Base-by-base conservation (phyloP, 768 basidiomycete genomes). In the Lactarius pseudohatsudake region DNA sequence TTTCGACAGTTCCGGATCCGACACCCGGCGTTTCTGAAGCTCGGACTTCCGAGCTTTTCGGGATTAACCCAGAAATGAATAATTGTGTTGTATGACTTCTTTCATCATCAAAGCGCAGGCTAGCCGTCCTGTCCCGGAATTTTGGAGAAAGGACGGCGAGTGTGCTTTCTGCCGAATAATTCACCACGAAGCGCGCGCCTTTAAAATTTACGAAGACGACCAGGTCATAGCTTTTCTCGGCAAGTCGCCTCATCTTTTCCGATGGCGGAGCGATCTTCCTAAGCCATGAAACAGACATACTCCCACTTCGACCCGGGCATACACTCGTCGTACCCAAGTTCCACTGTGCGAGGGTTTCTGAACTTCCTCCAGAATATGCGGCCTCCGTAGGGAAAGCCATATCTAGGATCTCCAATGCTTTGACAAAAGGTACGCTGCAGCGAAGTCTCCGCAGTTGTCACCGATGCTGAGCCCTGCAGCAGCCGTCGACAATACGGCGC, bases 111-210 rank as follows among this genome's bases (percentile, higher is more conserved):
- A 86, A 64, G 80, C 83, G 26, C 88, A 89, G 71, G 78, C 82
- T 45, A 73, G 77, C 64, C 82, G 87, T 10, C 72, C 76, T 16
- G 65, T 78, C 43, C 79, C 82, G 20, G 65, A 75, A n/a, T 75
- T 79, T n/a, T 88, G 86, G 88, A 75, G 73, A 26, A 74, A 77
- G 18, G 79, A 83, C 64, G 68, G 79, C 4, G 76, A 79, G 30
- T 91, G 89, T 71, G 72, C 82, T 7, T 90, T 90, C 75, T 91
- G 90, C 73, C 80, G 81, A 47, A 89, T 91, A 64, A 78, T 90
- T n/a, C 72, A 73, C 34, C 76, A 80, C 13, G 81, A 84, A 57
- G 66, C 80, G 6, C 79, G 81, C 1, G 80, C 84, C 4, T 78
- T 79, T 67, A 79, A 76, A 32, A 74, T 90, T 4, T 88, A 82